Base-by-base conservation (phyloP, 352 stramenopile species). In the Globisporangium nodosum region DNA sequence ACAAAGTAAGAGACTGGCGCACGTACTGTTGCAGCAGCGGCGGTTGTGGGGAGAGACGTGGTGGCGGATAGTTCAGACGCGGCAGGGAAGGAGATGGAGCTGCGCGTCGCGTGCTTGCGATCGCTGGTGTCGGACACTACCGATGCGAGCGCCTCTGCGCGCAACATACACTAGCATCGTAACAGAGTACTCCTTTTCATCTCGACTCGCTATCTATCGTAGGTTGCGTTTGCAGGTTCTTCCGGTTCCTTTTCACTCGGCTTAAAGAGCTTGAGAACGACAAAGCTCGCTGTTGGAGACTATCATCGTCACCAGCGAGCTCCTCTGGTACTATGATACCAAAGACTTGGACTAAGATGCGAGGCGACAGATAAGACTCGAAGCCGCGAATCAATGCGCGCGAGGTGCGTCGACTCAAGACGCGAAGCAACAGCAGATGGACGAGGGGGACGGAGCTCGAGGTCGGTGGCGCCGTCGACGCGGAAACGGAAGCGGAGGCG, bases 121-220 rank as follows among this genome's bases (percentile, higher is more conserved):
- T 60, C 20, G 46, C 52, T 7, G 18, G 54, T 16, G 6, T 60
- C 49, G 63, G 60, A 27, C 69, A 74, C 46, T 64, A 68, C 46
- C 66, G 59, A n/a, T 59, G 60, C 20, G 60, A 70, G 40, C 74
- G 66, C 11, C 60, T 27, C 24, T 27, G 24, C 24, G 24, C 62
- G 0, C 46, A 57, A 13, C 65, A 62, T 35, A 35, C 31, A 27
- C 24, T 9, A 35, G 31, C 31, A 35, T 35, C 24, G 31, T 35
- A 35, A 7, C 8, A 35, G 31, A 35, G 5, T 9, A 35, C 31
- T 9, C 24, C 24, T 27, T 27, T 27, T 27, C 24, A 27, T 27
- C 24, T 27, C 24, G 24, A 27, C 24, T 27, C 24, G 24, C 24
- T 27, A 27, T 27, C 24, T 27, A 27, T 27, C 24, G 24, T 3